phyloP scores from a whole-genome alignment of 768 basidiomycete species.

The Exsudoporus frostii region DNA sequence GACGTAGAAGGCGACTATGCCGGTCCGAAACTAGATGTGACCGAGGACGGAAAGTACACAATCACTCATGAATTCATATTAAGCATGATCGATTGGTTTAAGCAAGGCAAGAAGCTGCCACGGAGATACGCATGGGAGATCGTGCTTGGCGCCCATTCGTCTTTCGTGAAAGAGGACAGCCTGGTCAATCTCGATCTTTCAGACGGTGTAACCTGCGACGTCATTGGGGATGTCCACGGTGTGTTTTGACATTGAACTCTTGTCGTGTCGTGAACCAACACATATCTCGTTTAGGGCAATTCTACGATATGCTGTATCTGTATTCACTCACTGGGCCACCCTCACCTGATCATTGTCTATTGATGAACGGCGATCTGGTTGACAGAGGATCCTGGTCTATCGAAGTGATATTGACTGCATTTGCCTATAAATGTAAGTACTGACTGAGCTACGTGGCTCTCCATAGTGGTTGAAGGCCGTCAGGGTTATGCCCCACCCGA shows the following conservation, averaged over 20 bases:
- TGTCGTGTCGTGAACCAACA: not conserved
- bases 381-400: constrained; percentile 96
- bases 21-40: constrained; percentile 67
- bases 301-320: constrained; percentile 89
- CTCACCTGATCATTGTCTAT: constrained; percentile 74
- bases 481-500: constrained; percentile 86
- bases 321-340: constrained; percentile 84
- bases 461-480: constrained; percentile 10
- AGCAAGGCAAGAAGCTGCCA: constrained; percentile 88
- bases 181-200: constrained; percentile 73
- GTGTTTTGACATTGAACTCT: constrained; percentile 14
- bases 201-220: constrained; percentile 81
- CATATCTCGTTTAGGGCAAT: constrained; percentile 63
- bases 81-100: constrained; percentile 89
- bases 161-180: constrained; percentile 75
- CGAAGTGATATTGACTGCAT: constrained; percentile 88
- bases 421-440: constrained; percentile 88
- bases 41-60: constrained; percentile 62
- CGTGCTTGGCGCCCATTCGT: constrained; percentile 76
- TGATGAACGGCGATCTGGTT: constrained; percentile 96
- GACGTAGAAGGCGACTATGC: constrained; percentile 69
- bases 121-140: constrained; percentile 96
- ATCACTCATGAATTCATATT: constrained; percentile 79
- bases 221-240: constrained; percentile 98
- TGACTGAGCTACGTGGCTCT: not conserved